Evolutionary conservation across 106 monocot species (phyloP).

Genomic region (Dendrobium nobile): DNA sequence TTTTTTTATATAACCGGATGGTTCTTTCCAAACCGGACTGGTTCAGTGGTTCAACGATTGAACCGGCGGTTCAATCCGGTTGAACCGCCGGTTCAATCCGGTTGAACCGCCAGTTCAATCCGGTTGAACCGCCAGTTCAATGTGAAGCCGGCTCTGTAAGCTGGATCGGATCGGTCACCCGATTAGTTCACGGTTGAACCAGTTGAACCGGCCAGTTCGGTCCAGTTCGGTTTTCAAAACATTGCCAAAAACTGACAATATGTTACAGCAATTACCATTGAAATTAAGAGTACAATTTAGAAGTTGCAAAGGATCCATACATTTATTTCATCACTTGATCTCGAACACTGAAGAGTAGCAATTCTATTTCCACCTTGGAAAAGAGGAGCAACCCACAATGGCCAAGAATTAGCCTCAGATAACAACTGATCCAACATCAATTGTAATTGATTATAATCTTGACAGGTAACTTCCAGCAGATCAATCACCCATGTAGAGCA

Average conservation of each 20-base stretch:
- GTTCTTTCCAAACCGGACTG: no score
- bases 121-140: no score
- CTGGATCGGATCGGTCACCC: no score
- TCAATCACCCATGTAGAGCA: slow-evolving; percentile 61
- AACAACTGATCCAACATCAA: slow-evolving; percentile 54
- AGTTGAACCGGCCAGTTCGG: no score
- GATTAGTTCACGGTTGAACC: no score
- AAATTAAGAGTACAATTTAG: not conserved
- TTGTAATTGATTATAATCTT: slow-evolving; percentile 41
- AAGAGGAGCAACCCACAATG: slow-evolving; percentile 55
- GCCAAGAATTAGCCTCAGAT: slow-evolving; percentile 49
- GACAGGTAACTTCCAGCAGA: slow-evolving; percentile 38
- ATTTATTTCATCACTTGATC: slow-evolving; percentile 1
- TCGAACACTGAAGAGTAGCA: slow-evolving; percentile 13
- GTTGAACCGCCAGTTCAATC: no score
- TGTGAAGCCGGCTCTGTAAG: no score
- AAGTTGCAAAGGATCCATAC: slow-evolving; percentile 20
- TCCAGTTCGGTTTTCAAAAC: no score
- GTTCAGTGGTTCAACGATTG: no score
- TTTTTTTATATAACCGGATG: no score
- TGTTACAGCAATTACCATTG: not conserved
- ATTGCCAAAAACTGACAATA: not conserved
- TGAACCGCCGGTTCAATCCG: no score
- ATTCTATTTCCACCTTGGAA: slow-evolving; percentile 14
- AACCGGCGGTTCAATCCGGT: no score